These are phyloP conservation scores for Veloporphyrellus conicus DNA, from an alignment of 1,284 basidiomycete genomes.

Conservation along the genomic window DNA sequence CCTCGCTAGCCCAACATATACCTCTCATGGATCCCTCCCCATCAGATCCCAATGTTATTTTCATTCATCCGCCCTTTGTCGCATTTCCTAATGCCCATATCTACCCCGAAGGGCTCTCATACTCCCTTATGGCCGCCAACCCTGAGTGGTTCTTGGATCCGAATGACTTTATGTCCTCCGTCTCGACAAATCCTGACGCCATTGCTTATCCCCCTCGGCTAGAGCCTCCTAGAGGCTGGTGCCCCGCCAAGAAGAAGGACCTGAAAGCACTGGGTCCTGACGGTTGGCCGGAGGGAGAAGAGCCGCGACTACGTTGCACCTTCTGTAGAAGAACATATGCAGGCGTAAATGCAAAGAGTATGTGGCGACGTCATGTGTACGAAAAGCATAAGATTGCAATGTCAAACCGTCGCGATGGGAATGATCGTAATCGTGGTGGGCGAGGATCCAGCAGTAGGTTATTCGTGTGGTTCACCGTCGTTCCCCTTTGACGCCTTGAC, in stretches of 20 bases:
- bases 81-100: slow-evolving; percentile 56
- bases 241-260: slow-evolving; percentile 72
- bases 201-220: slow-evolving; percentile 67
- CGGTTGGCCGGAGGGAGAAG: slow-evolving; percentile 71
- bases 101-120: slow-evolving; percentile 65
- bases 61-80: slow-evolving; percentile 68
- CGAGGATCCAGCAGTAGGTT: slow-evolving; percentile 60
- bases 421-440: slow-evolving; percentile 51
- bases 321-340: slow-evolving; percentile 76
- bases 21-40: slow-evolving; percentile 62
- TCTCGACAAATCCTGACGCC: slow-evolving; percentile 45
- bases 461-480: background rate
- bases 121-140: slow-evolving; percentile 62
- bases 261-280: slow-evolving; percentile 59
- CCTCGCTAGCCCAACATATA: slow-evolving; percentile 43
- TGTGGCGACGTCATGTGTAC: slow-evolving; percentile 81
- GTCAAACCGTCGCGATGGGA: slow-evolving; percentile 70
- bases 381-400: slow-evolving; percentile 84
- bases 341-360: slow-evolving; percentile 79
- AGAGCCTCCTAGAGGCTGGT: slow-evolving; percentile 77
- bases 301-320: slow-evolving; percentile 71
- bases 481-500: slow-evolving; percentile 20
- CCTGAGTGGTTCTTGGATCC: slow-evolving; percentile 73
- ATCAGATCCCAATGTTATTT: slow-evolving; percentile 56
- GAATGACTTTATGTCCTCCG: slow-evolving; percentile 54